Evolutionary conservation across 148 eudicot genomes (phyloP).

Genomic region (Heliamphora exappendiculata): DNA sequence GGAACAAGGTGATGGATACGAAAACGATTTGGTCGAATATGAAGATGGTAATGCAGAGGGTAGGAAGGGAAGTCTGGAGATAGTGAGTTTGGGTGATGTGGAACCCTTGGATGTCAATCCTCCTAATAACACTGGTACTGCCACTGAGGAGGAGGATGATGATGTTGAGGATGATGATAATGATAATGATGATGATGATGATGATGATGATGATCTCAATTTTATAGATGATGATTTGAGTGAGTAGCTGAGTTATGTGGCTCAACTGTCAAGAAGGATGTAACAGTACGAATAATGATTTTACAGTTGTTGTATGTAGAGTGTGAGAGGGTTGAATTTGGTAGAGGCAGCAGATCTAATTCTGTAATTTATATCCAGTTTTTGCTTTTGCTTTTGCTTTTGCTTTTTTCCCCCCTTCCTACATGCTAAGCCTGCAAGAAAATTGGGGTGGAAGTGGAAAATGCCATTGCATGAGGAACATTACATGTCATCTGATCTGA

Average conservation of each 20-base stretch:
- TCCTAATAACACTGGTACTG: conserved; percentile 29
- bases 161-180: conserved; percentile 28
- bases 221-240: conserved; percentile 38
- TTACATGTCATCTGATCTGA: no score
- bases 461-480: no score
- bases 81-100: conserved; percentile 53
- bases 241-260: conserved; percentile 15
- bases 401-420: no score
- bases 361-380: neutral
- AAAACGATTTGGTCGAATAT: conserved; percentile 53
- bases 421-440: no score
- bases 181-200: conserved; percentile 20
- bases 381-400: no score
- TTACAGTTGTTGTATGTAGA: neutral
- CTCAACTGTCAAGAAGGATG: neutral
- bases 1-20: conserved; percentile 49
- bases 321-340: neutral
- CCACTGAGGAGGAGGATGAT: conserved; percentile 18
- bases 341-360: neutral
- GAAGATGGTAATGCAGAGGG: conserved; percentile 45
- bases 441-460: no score
- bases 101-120: conserved; percentile 58
- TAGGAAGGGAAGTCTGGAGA: conserved; percentile 41
- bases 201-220: conserved; percentile 29
- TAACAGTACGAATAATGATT: neutral